These are phyloP conservation scores for Diophrys sp. DNA, from an alignment of 73 alveolate genomes.

Conservation along the genomic window DNA sequence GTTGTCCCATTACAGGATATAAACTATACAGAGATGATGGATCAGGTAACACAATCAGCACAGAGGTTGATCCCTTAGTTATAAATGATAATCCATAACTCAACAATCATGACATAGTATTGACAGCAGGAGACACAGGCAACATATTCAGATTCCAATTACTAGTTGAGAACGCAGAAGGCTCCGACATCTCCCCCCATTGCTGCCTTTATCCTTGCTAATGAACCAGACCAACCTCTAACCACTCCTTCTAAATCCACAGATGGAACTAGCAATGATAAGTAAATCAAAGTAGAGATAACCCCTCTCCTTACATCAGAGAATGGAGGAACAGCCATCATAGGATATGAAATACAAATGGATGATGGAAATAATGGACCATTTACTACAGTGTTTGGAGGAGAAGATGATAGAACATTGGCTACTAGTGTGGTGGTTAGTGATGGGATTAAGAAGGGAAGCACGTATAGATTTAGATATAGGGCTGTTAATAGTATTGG, in stretches of 20 bases:
- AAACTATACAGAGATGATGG: slow-evolving; percentile 32
- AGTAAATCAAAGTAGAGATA: slow-evolving; percentile 37
- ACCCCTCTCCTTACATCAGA: background rate
- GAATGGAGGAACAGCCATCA: slow-evolving; percentile 52
- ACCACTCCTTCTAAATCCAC: slow-evolving; percentile 19
- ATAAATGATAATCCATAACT: slow-evolving; percentile 36
- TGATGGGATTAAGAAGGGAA: slow-evolving; percentile 34
- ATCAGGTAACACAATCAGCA: background rate
- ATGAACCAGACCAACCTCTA: slow-evolving; percentile 40
- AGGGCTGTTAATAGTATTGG: slow-evolving; percentile 60
- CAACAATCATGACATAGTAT: slow-evolving; percentile 19
- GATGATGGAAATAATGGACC: slow-evolving; percentile 10
- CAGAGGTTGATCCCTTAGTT: slow-evolving; percentile 20
- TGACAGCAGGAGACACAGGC: slow-evolving; percentile 20
- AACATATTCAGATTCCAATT: slow-evolving; percentile 38
- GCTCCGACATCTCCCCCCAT: slow-evolving; percentile 1
- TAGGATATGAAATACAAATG: slow-evolving; percentile 40
- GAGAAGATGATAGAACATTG: slow-evolving; percentile 15
- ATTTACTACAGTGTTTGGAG: slow-evolving; percentile 44
- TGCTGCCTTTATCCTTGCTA: slow-evolving; percentile 40
- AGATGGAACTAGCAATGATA: slow-evolving; percentile 27
- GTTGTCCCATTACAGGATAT: slow-evolving; percentile 51
- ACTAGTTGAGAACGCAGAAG: slow-evolving; percentile 41
- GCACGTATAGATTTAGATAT: slow-evolving; percentile 50
- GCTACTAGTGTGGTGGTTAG: slow-evolving; percentile 9